A percentile compares a stretch with the other conserved stretches of the same genome.
phyloP scores from a whole-genome alignment of 1,139 yeast genomes.

The Blastobotrys proliferans region DNA sequence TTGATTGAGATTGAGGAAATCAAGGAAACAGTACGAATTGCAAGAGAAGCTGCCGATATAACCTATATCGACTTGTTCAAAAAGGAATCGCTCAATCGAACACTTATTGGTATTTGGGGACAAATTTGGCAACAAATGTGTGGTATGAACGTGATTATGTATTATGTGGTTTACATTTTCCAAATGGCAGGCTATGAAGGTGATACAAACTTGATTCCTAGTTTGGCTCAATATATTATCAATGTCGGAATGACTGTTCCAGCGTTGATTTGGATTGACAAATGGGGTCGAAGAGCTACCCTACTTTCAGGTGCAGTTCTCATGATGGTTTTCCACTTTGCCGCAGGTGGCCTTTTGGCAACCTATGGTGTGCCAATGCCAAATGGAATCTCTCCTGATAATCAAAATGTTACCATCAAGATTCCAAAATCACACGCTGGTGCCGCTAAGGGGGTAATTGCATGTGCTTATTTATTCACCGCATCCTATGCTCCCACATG shows the following conservation, averaged over 20 bases:
- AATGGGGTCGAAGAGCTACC: slow-evolving; percentile 36
- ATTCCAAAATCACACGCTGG: slow-evolving; percentile 38
- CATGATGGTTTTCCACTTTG: slow-evolving; percentile 44
- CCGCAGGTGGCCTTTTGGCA: slow-evolving; percentile 43
- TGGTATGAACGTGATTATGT: slow-evolving; percentile 64
- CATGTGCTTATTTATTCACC: slow-evolving; percentile 58
- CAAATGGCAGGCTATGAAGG: slow-evolving; percentile 38
- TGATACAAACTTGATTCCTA: slow-evolving; percentile 41
- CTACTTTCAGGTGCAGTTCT: slow-evolving; percentile 36
- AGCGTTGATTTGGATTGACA: slow-evolving; percentile 45
- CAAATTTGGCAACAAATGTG: slow-evolving; percentile 72
- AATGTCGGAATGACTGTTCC: slow-evolving; percentile 41
- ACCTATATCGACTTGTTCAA: slow-evolving; percentile 46
- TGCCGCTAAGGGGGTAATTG: slow-evolving; percentile 49
- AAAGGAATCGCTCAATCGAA: slow-evolving; percentile 47
- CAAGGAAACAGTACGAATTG: slow-evolving; percentile 41
- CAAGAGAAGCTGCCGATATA: slow-evolving; percentile 24
- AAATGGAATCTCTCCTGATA: slow-evolving; percentile 37
- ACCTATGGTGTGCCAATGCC: slow-evolving; percentile 37
- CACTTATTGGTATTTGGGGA: slow-evolving; percentile 51
- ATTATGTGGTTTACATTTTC: slow-evolving; percentile 38
- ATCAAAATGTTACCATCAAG: slow-evolving; percentile 47
- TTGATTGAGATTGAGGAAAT: slow-evolving; percentile 56
- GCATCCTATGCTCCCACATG: slow-evolving; percentile 66
- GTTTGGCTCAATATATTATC: slow-evolving; percentile 54